Percentiles rank a stretch among this genome's conserved stretches.
phyloP scores from a whole-genome alignment of 805 yeast species.

The Hanseniaspora thailandica region DNA sequence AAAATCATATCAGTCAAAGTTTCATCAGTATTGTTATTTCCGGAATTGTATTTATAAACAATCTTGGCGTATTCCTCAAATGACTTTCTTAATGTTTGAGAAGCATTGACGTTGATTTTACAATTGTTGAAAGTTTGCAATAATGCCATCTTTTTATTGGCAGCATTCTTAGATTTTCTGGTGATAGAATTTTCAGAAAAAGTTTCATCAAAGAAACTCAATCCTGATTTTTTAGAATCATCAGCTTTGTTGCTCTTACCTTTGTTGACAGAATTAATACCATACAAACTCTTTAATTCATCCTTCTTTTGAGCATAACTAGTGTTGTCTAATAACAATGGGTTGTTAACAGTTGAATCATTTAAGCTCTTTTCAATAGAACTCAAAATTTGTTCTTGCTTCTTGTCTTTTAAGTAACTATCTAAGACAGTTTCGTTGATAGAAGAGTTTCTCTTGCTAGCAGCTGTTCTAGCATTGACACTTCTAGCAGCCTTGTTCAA shows the following conservation, averaged over 20 bases:
- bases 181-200: conserved; percentile 15
- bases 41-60: conserved; percentile 52
- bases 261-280: conserved; percentile 36
- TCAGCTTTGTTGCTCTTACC: background rate
- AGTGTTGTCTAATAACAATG: conserved; percentile 60
- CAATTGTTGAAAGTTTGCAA: conserved; percentile 22
- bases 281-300: conserved; percentile 61
- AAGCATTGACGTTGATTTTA: conserved; percentile 35
- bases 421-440: conserved; percentile 38
- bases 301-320: conserved; percentile 66
- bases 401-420: conserved; percentile 51
- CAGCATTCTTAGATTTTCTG: conserved; percentile 22
- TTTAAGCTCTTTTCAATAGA: conserved; percentile 72
- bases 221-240: background rate
- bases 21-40: conserved; percentile 35
- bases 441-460: conserved; percentile 17
- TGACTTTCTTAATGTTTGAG: conserved; percentile 36
- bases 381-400: conserved; percentile 69
- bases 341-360: conserved; percentile 72
- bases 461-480: conserved; percentile 19
- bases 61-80: conserved; percentile 68
- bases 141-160: conserved; percentile 25
- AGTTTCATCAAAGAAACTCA: background rate
- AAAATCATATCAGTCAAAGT: conserved; percentile 1
- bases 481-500: conserved; percentile 16